Percentiles rank a stretch among this genome's conserved stretches.
These are phyloP conservation scores for Colletotrichum incanum DNA, from an alignment of 2,329 filamentous ascomycete genomes.

Conservation along the genomic window DNA sequence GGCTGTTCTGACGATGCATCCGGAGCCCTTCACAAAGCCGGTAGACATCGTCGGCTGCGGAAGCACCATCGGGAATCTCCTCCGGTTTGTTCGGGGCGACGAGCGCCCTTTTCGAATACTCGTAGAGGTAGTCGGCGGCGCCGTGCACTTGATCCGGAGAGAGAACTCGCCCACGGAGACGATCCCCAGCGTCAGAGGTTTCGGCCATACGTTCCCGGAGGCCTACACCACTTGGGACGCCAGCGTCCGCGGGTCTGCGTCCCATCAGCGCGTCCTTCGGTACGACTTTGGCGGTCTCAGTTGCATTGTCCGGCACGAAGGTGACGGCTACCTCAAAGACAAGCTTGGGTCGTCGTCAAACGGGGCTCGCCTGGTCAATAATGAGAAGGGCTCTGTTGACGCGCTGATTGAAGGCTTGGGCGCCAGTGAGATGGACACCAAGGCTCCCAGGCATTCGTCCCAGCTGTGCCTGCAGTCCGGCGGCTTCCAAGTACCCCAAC, in stretches of 20 bases:
- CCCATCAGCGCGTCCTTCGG: slow-evolving; percentile 74
- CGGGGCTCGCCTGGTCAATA: no score
- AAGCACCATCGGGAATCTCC: slow-evolving; percentile 73
- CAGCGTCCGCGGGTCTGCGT: slow-evolving; percentile 67
- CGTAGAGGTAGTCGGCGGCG: slow-evolving; percentile 68
- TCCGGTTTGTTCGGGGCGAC: slow-evolving; percentile 66
- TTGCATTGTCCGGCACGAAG: slow-evolving; percentile 70
- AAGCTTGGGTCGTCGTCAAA: background rate
- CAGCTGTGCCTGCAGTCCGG: slow-evolving; percentile 31
- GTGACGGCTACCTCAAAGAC: slow-evolving; percentile 68
- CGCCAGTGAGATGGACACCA: background rate
- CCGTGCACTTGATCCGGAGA: slow-evolving; percentile 75
- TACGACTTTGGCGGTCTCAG: slow-evolving; percentile 71
- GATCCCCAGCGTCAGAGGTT: slow-evolving; percentile 71
- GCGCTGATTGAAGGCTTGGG: slow-evolving; percentile 2
- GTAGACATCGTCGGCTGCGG: slow-evolving; percentile 74
- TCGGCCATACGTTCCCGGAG: slow-evolving; percentile 78
- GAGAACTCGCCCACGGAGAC: slow-evolving; percentile 73
- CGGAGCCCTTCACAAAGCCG: slow-evolving; percentile 48
- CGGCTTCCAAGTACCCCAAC: slow-evolving; percentile 51
- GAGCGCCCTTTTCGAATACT: slow-evolving; percentile 71
- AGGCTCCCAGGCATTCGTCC: background rate
- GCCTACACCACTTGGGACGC: slow-evolving; percentile 75
- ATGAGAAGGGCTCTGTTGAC: background rate
- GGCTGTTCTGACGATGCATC: slow-evolving; percentile 54